Conservation (phyloP, 1,139 yeast genomes). For the Kurtzmaniella quercitrusa region DNA sequence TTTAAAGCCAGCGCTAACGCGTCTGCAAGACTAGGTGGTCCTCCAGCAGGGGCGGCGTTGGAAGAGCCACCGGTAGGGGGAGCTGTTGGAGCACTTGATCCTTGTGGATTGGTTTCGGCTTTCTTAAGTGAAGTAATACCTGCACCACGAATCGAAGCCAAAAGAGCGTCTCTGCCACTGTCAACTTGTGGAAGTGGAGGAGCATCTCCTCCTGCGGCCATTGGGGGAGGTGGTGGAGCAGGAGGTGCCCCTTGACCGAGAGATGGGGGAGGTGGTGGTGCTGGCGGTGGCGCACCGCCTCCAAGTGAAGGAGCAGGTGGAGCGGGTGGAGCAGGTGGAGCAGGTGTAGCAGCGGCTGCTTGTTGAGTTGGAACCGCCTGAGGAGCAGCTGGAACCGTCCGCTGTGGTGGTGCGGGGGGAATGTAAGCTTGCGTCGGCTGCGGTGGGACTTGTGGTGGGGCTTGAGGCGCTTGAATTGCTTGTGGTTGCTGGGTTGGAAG, state of each 20-base stretch:
- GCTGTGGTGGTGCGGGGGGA: constrained; percentile 18
- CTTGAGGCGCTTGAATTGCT: constrained; percentile 17
- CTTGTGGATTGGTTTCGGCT: constrained; percentile 80
- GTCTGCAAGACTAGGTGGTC: constrained; percentile 69
- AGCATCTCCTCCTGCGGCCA: constrained; percentile 17
- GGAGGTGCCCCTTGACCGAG: constrained; percentile 18
- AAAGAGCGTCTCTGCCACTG: constrained; percentile 71
- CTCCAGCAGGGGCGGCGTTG: constrained; percentile 37
- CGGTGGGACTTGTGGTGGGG: constrained; percentile 21
- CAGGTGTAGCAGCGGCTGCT: constrained; percentile 9
- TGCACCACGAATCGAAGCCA: constrained; percentile 82
- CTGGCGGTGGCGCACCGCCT: constrained; percentile 23
- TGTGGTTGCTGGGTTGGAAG: constrained; percentile 16
- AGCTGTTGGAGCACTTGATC: constrained; percentile 63
- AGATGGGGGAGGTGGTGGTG: constrained; percentile 34
- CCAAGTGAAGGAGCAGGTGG: constrained; percentile 26
- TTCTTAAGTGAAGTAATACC: constrained; percentile 65
- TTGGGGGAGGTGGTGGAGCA: constrained; percentile 35
- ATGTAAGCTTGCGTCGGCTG: constrained; percentile 6
- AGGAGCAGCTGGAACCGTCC: constrained; percentile 24
- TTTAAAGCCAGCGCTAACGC: constrained; percentile 85
- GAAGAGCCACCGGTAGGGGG: constrained; percentile 27
- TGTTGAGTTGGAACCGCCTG: constrained; percentile 10
- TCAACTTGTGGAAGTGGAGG: constrained; percentile 29
- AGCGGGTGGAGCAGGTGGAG: constrained; percentile 14